A percentile compares a stretch with the other conserved stretches of the same genome.
phyloP scores from a whole-genome alignment of 169 alveolate species.

The Perkinsus marinus region DNA sequence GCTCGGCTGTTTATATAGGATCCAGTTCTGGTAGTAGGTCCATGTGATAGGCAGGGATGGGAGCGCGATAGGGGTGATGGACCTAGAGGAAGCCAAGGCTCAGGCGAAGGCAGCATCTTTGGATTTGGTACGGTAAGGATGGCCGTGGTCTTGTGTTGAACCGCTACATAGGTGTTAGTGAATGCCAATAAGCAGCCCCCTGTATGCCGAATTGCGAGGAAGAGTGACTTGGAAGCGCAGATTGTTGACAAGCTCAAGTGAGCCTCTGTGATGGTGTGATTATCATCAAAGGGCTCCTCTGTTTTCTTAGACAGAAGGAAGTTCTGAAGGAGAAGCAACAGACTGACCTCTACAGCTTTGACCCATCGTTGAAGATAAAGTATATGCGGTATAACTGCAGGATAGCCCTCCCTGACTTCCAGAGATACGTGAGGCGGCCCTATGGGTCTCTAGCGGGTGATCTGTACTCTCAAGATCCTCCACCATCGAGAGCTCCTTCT shows the following conservation, averaged over 20 bases:
- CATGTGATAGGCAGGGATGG: neutral
- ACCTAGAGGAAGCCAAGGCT: neutral
- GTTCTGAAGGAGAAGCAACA: neutral
- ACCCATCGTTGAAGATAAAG: slow-evolving; percentile 1
- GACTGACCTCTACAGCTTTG: neutral
- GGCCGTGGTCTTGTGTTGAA: neutral
- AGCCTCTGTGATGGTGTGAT: neutral
- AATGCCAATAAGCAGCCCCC: neutral
- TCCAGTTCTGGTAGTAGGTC: neutral
- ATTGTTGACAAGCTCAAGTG: neutral
- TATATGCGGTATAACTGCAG: slow-evolving; percentile 3
- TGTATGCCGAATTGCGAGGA: neutral
- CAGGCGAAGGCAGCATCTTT: neutral
- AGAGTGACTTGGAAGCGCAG: neutral
- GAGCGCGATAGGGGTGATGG: neutral
- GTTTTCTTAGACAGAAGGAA: neutral
- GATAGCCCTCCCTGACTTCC: neutral
- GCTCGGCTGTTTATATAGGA: neutral
- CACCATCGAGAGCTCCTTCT: slow-evolving; percentile 3
- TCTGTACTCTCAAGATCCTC: neutral
- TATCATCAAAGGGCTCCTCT: neutral
- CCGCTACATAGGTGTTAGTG: neutral
- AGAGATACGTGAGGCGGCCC: neutral
- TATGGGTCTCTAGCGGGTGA: neutral
- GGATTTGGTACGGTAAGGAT: neutral